Evolutionary conservation across 2,329 filamentous ascomycete genomes (phyloP).

Genomic region (Stagonosporopsis cucurbitacearum): DNA sequence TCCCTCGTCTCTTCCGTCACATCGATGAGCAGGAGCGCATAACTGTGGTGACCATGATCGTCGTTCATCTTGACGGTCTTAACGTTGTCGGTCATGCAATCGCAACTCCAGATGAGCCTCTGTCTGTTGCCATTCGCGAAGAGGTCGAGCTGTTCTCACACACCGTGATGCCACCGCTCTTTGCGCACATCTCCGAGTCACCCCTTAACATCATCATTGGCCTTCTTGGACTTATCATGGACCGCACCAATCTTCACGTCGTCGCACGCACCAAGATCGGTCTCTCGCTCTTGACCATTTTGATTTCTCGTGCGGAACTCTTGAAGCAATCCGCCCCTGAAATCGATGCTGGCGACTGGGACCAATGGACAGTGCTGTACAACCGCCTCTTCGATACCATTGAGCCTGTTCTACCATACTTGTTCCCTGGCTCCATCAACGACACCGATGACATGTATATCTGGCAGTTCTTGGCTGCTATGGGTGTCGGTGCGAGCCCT

Average conservation of each 20-base stretch:
- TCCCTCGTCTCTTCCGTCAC: constrained; percentile 92
- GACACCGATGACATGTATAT: constrained; percentile 93
- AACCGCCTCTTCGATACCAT: constrained; percentile 85
- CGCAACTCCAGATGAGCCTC: constrained; percentile 73
- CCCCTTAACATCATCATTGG: constrained; percentile 90
- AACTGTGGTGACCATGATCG: constrained; percentile 93
- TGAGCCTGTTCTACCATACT: constrained; percentile 80
- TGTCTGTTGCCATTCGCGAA: constrained; percentile 75
- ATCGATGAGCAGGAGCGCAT: constrained; percentile 91
- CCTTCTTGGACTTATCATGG: constrained; percentile 82
- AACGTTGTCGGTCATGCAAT: constrained; percentile 87
- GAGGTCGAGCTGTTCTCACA: constrained; percentile 90
- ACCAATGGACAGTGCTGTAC: constrained; percentile 83
- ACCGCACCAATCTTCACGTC: constrained; percentile 80
- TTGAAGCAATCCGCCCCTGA: constrained; percentile 82
- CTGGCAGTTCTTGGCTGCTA: constrained; percentile 95
- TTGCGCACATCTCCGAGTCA: constrained; percentile 89
- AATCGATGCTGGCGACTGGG: constrained; percentile 67
- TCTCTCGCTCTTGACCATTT: constrained; percentile 87
- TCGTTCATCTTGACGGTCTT: constrained; percentile 88
- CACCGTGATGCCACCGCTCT: constrained; percentile 86
- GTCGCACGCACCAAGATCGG: constrained; percentile 88
- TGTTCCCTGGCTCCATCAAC: constrained; percentile 92
- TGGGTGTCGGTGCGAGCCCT: constrained; percentile 89
- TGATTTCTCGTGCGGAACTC: constrained; percentile 91